Evolutionary conservation across 805 yeast species (phyloP).

Genomic region (Groenewaldozyma salmanticensis): DNA sequence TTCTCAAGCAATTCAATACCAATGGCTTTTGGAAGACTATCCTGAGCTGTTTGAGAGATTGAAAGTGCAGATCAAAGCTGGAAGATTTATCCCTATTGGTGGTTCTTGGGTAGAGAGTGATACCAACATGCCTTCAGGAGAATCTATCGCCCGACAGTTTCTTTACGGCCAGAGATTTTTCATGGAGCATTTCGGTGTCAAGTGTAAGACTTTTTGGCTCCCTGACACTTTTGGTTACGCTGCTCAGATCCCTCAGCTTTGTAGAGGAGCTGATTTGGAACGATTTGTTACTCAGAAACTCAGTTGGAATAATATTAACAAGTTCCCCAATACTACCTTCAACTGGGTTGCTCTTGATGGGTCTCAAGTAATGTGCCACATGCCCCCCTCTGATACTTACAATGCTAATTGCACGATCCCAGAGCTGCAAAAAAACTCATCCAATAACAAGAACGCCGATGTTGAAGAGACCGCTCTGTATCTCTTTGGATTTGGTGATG

Average conservation of each 20-base stretch:
- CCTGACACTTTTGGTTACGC: slow-evolving; percentile 98
- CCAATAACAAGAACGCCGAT: slow-evolving; percentile 74
- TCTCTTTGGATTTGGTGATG: slow-evolving; percentile 91
- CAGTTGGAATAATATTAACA: slow-evolving; percentile 93
- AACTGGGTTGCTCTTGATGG: slow-evolving; percentile 96
- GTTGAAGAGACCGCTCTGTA: slow-evolving; percentile 72
- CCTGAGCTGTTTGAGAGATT: slow-evolving; percentile 66
- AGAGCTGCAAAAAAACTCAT: slow-evolving; percentile 70
- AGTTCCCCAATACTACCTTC: slow-evolving; percentile 83
- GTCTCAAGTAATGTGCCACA: slow-evolving; percentile 85
- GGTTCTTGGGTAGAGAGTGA: slow-evolving; percentile 99
- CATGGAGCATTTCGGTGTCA: slow-evolving; percentile 64
- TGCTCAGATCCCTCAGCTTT: slow-evolving; percentile 88
- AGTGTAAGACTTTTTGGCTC: slow-evolving; percentile 78
- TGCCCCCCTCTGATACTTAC: slow-evolving; percentile 97
- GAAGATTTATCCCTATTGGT: slow-evolving; percentile 83
- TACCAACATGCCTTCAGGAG: slow-evolving; percentile 90
- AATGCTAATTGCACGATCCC: slow-evolving; percentile 93
- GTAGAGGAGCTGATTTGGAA: slow-evolving; percentile 74
- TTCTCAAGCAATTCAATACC: slow-evolving; percentile 91
- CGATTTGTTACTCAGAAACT: slow-evolving; percentile 86
- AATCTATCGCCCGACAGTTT: slow-evolving; percentile 81
- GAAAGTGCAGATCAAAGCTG: slow-evolving; percentile 48
- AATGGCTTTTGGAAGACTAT: slow-evolving; percentile 83
- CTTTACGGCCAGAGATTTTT: slow-evolving; percentile 84